phyloP scores from a whole-genome alignment of 2,329 filamentous ascomycete genomes.

The Trichoderma cornu-damae region DNA sequence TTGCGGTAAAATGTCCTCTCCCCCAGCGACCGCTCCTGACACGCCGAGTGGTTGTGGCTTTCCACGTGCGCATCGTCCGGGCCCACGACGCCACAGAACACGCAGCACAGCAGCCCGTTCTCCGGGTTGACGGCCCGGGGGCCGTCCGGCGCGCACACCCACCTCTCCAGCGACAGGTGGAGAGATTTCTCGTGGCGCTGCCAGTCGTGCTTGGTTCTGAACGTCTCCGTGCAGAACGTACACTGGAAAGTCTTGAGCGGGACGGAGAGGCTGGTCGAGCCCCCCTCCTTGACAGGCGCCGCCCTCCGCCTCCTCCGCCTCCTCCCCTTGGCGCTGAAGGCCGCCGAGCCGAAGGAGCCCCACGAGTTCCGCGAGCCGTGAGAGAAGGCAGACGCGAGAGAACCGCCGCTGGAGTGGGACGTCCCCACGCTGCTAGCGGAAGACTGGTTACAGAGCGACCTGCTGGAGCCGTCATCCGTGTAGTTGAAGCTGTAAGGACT shows the following conservation, averaged over 20 bases:
- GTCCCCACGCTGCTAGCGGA: slow-evolving; percentile 57
- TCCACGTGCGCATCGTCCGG: slow-evolving; percentile 36
- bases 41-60: slow-evolving; percentile 46
- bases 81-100: slow-evolving; percentile 54
- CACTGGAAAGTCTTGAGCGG: slow-evolving; percentile 58
- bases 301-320: slow-evolving; percentile 45
- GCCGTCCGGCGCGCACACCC: slow-evolving; percentile 59
- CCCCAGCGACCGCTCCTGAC: slow-evolving; percentile 57
- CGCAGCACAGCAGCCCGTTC: slow-evolving; percentile 52
- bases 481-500: slow-evolving; percentile 54
- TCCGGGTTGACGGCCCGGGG: slow-evolving; percentile 52
- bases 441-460: slow-evolving; percentile 54
- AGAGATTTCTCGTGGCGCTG: slow-evolving; percentile 65
- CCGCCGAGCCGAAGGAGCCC: slow-evolving; percentile 44
- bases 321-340: slow-evolving; percentile 41
- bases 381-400: slow-evolving; percentile 55
- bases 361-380: slow-evolving; percentile 54
- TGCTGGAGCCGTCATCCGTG: slow-evolving; percentile 57
- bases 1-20: slow-evolving; percentile 64
- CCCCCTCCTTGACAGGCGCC: slow-evolving; percentile 32
- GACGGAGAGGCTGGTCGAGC: slow-evolving; percentile 32
- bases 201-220: slow-evolving; percentile 65
- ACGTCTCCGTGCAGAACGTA: slow-evolving; percentile 64
- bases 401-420: slow-evolving; percentile 55
- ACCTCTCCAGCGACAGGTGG: slow-evolving; percentile 59